Percentiles rank a stretch among this genome's conserved stretches.
These are phyloP conservation scores for Hemisphaericaspora xylofermentans DNA, from an alignment of 1,139 yeast species.

Conservation along the genomic window DNA sequence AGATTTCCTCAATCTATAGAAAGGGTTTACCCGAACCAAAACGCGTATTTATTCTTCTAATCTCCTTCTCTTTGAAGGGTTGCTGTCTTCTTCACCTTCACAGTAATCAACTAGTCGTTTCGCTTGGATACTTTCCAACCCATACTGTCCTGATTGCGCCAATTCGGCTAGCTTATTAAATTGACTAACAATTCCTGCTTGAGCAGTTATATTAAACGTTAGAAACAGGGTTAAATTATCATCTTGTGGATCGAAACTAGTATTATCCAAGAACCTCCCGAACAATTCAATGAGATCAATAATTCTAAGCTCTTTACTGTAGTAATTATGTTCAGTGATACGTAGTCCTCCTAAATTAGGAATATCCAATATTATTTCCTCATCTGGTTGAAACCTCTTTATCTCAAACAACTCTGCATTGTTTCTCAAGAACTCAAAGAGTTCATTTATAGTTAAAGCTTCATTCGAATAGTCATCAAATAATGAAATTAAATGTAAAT, in stretches of 20 bases:
- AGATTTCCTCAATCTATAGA: no score
- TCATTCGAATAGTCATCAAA: slow-evolving; percentile 22
- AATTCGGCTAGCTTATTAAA: slow-evolving; percentile 28
- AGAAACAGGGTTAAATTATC: slow-evolving; percentile 20
- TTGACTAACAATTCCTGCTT: slow-evolving; percentile 33
- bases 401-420: slow-evolving; percentile 30
- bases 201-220: slow-evolving; percentile 26
- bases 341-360: slow-evolving; percentile 31
- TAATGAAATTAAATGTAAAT: slow-evolving; percentile 22
- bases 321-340: slow-evolving; percentile 42
- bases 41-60: background rate
- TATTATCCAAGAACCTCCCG: slow-evolving; percentile 23
- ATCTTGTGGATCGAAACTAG: slow-evolving; percentile 15
- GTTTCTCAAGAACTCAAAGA: slow-evolving; percentile 27
- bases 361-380: slow-evolving; percentile 33
- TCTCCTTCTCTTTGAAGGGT: slow-evolving; percentile 8
- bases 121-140: slow-evolving; percentile 18
- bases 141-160: slow-evolving; percentile 21
- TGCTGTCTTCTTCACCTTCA: slow-evolving; percentile 2
- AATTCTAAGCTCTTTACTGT: slow-evolving; percentile 30
- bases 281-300: slow-evolving; percentile 35
- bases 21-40: no score
- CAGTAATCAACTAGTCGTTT: background rate
- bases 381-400: slow-evolving; percentile 23
- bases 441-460: slow-evolving; percentile 22